Conservation (phyloP, 2,329 filamentous ascomycete genomes). For the Pseudogymnoascus destructans region DNA sequence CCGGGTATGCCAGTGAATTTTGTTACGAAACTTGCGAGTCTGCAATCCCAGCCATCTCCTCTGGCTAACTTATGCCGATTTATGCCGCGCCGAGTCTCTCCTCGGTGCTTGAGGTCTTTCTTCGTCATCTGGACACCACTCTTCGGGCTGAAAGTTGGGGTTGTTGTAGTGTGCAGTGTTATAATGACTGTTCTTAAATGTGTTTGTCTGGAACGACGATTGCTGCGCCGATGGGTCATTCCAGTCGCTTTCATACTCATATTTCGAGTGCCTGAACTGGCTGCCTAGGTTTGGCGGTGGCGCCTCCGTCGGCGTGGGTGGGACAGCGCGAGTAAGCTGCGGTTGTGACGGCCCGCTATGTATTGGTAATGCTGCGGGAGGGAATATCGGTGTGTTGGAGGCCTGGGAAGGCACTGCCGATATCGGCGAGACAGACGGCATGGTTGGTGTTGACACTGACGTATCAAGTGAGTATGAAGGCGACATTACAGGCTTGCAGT, state of each 20-base stretch:
- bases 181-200: slow-evolving; percentile 54
- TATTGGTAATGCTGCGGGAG: slow-evolving; percentile 21
- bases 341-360: slow-evolving; percentile 16
- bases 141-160: slow-evolving; percentile 45
- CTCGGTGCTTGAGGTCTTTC: slow-evolving; percentile 14
- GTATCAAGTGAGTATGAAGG: background rate
- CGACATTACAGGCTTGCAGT: background rate
- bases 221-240: slow-evolving; percentile 18
- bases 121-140: slow-evolving; percentile 29
- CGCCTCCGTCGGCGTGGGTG: background rate
- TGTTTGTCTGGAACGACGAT: slow-evolving; percentile 33
- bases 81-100: background rate
- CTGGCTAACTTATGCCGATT: background rate
- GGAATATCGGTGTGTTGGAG: slow-evolving; percentile 12
- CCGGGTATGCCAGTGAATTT: background rate
- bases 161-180: slow-evolving; percentile 57
- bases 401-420: background rate
- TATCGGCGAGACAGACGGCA: background rate
- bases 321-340: background rate
- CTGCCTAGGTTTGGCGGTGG: background rate
- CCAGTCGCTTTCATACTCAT: slow-evolving; percentile 24
- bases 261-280: slow-evolving; percentile 25
- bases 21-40: background rate
- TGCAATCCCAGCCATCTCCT: background rate
- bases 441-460: background rate